Conservation (phyloP, 129 eudicot genomes). For the Chrysanthemum makinoi region DNA sequence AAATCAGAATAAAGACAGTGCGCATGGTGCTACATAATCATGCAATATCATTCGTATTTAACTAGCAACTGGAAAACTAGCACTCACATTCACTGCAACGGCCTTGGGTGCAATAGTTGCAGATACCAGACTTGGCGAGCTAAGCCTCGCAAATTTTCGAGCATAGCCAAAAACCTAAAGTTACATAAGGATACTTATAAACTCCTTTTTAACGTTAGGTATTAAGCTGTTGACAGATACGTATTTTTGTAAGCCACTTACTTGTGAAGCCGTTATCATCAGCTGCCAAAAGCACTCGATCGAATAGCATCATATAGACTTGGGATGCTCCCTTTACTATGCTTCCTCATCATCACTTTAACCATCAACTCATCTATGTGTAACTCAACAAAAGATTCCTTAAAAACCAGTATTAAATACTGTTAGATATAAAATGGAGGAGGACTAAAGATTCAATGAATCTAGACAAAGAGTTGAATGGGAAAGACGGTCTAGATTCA, state of each 20-base stretch:
- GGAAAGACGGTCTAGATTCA: too few species aligned
- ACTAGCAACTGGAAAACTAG: not conserved
- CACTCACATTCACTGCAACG: constrained; percentile 89
- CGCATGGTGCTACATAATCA: not conserved
- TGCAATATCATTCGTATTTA: not conserved
- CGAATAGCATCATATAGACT: constrained; percentile 71
- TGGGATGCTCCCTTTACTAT: constrained; percentile 51
- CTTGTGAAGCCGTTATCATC: constrained; percentile 97
- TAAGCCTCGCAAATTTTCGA: constrained; percentile 70
- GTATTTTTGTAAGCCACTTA: constrained; percentile 37
- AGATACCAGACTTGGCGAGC: constrained; percentile 67
- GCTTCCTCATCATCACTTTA: constrained; percentile 43
- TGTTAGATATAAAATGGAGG: too few species aligned
- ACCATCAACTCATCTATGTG: constrained; percentile 72
- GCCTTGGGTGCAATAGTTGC: constrained; percentile 86
- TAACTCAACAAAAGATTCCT: constrained; percentile 76
- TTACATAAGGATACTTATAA: constrained; percentile 5
- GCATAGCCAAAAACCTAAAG: constrained; percentile 95
- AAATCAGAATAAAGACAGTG: not conserved
- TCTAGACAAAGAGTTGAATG: too few species aligned
- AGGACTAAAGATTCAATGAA: too few species aligned
- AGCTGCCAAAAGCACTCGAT: constrained; percentile 59
- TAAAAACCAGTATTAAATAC: constrained; percentile 36
- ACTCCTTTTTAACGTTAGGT: not conserved
- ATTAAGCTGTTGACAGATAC: not conserved